A percentile compares a stretch with the other conserved stretches of the same genome.
These are phyloP conservation scores for Chytriomyces confervae DNA, from an alignment of 192 early-diverging fungal species.

Conservation along the genomic window DNA sequence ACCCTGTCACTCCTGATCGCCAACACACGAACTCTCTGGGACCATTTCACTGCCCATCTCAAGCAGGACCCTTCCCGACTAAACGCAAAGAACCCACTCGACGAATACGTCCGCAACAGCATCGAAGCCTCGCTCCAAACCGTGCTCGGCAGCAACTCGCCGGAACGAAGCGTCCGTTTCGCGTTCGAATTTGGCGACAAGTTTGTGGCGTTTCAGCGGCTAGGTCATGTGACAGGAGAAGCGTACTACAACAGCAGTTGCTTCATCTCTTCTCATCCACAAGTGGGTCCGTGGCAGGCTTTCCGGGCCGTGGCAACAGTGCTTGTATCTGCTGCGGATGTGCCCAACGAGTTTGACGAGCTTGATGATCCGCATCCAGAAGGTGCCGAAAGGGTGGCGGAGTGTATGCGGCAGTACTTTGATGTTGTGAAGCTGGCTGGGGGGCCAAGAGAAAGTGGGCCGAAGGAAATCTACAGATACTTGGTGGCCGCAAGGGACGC, in stretches of 20 bases:
- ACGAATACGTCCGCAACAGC: not conserved
- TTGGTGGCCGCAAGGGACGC: conserved; percentile 13
- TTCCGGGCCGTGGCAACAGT: conserved; percentile 2
- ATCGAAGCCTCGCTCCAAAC: not conserved
- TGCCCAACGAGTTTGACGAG: not conserved
- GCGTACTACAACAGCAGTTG: not conserved
- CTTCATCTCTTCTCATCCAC: not conserved
- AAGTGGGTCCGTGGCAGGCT: conserved; percentile 9
- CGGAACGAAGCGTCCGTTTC: not conserved
- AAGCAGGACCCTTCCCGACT: not conserved
- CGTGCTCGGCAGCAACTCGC: not conserved
- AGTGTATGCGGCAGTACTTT: not conserved
- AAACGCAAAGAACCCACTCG: conserved; percentile 8
- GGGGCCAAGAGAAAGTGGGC: conserved; percentile 6
- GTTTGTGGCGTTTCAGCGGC: conserved; percentile 14
- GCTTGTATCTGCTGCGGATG: conserved; percentile 7
- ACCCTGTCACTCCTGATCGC: conserved; percentile 12
- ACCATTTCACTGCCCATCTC: not conserved
- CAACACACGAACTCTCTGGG: not conserved
- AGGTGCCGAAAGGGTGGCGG: not conserved
- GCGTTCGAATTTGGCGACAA: not conserved
- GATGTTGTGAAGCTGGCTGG: not conserved
- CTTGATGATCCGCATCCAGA: conserved; percentile 1
- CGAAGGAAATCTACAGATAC: not conserved
- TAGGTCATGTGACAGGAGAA: conserved; percentile 2